Percentiles rank a stretch among this genome's conserved stretches.
These are phyloP conservation scores for Fraxinus xanthoxyloides DNA, from an alignment of 305 asterid species.

Conservation along the genomic window DNA sequence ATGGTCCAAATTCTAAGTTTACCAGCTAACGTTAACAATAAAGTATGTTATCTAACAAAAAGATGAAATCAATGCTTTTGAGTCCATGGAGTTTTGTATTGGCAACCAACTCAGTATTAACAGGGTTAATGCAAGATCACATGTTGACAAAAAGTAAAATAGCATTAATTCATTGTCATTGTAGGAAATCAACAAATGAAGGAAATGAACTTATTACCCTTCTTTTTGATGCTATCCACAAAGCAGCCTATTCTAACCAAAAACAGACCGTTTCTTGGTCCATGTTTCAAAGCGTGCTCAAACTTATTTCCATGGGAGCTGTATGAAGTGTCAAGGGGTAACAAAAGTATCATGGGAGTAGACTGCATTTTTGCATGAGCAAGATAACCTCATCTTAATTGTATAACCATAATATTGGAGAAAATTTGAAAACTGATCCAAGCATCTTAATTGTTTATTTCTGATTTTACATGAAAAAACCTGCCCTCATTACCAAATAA, in stretches of 20 bases:
- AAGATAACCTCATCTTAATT: neutral
- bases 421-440: neutral
- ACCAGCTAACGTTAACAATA: neutral
- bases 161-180: neutral
- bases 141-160: neutral
- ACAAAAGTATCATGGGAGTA: constrained; percentile 12
- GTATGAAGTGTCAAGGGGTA: constrained; percentile 58
- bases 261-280: constrained; percentile 66
- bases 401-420: neutral
- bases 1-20: neutral
- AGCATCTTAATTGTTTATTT: neutral
- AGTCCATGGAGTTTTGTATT: neutral
- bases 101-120: neutral
- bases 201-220: constrained; percentile 44
- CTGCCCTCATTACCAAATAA: too few species aligned
- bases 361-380: neutral
- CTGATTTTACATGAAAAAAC: too few species aligned
- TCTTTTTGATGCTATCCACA: constrained; percentile 83
- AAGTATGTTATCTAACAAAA: neutral
- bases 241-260: constrained; percentile 87
- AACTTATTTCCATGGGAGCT: constrained; percentile 70
- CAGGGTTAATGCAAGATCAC: neutral
- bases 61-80: neutral
- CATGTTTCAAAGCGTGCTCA: constrained; percentile 88
- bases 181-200: constrained; percentile 7